phyloP scores from a whole-genome alignment of 352 stramenopile genomes.

The Phytophthora pisi region DNA sequence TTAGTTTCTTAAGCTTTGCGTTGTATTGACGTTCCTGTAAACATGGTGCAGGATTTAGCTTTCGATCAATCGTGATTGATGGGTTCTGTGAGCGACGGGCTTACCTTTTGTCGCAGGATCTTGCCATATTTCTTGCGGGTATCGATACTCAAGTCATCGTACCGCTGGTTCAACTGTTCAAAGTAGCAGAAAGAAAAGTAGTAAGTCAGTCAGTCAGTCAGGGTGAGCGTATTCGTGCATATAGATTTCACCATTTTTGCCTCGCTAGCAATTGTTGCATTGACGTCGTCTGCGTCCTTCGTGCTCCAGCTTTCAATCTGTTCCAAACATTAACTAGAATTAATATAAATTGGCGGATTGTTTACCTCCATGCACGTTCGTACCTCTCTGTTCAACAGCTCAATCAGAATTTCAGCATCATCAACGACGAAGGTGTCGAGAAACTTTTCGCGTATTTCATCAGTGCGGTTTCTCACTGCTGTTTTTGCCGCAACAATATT shows the following conservation, averaged over 20 bases:
- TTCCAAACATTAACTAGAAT: not conserved
- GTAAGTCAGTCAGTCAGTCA: not conserved
- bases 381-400: conserved; percentile 42
- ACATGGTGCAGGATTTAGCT: not conserved
- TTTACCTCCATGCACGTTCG: not conserved
- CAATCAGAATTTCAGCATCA: conserved; percentile 28
- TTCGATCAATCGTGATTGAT: conserved; percentile 23
- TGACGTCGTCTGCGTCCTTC: conserved; percentile 15
- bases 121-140: conserved; percentile 33
- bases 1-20: conserved; percentile 23
- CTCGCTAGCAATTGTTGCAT: conserved; percentile 14
- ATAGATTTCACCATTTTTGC: conserved; percentile 16
- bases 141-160: conserved; percentile 15
- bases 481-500: conserved; percentile 27
- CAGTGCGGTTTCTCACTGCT: conserved; percentile 38
- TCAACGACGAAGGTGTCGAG: conserved; percentile 35
- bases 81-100: not conserved
- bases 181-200: not conserved
- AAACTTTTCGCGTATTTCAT: conserved; percentile 44
- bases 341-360: not conserved
- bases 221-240: not conserved
- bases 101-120: conserved; percentile 34
- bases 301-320: conserved; percentile 24
- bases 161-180: conserved; percentile 31
- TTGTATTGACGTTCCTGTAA: conserved; percentile 32